Percentiles rank a stretch among this genome's conserved stretches.
These are phyloP conservation scores for Apiospora arundinis DNA, from an alignment of 2,329 filamentous ascomycete genomes.

Conservation along the genomic window DNA sequence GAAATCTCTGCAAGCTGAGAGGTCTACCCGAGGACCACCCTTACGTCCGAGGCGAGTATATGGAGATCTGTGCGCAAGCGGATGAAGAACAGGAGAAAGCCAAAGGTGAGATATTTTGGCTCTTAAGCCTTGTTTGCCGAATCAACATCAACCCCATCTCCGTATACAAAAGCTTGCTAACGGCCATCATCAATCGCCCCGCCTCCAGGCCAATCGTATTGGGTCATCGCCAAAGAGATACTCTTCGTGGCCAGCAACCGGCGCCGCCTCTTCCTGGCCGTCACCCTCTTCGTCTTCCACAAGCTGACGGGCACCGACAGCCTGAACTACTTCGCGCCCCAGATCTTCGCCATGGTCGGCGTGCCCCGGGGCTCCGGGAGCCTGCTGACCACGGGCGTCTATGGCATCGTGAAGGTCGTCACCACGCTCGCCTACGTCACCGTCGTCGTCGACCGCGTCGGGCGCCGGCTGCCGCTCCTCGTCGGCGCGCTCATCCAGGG, in stretches of 20 bases:
- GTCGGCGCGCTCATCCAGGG: conserved; percentile 40
- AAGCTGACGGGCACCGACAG: conserved; percentile 49
- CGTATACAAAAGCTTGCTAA: background rate
- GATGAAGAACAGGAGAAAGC: conserved; percentile 36
- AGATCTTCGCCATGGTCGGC: conserved; percentile 48
- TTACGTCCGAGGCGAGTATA: conserved; percentile 46
- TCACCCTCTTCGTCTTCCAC: conserved; percentile 47
- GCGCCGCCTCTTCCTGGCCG: conserved; percentile 42
- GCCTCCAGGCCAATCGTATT: conserved; percentile 37
- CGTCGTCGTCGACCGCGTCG: conserved; percentile 42
- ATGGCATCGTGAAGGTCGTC: conserved; percentile 42
- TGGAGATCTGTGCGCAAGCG: conserved; percentile 44
- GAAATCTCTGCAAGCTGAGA: conserved; percentile 46
- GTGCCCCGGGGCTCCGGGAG: conserved; percentile 39
- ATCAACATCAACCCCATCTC: no score
- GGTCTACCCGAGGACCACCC: conserved; percentile 45
- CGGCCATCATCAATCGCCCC: background rate
- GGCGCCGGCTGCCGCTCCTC: conserved; percentile 39
- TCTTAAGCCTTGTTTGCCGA: no score
- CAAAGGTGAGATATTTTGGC: conserved; percentile 17
- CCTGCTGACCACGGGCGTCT: conserved; percentile 46
- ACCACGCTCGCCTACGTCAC: conserved; percentile 41
- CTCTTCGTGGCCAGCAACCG: conserved; percentile 38
- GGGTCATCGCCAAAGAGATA: conserved; percentile 43
- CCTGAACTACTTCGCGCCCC: conserved; percentile 48